Evolutionary conservation across 1,284 basidiomycete genomes (phyloP), one percentile per base, ranked within the genome.

Genomic region (Polyporus tsugae): DNA sequence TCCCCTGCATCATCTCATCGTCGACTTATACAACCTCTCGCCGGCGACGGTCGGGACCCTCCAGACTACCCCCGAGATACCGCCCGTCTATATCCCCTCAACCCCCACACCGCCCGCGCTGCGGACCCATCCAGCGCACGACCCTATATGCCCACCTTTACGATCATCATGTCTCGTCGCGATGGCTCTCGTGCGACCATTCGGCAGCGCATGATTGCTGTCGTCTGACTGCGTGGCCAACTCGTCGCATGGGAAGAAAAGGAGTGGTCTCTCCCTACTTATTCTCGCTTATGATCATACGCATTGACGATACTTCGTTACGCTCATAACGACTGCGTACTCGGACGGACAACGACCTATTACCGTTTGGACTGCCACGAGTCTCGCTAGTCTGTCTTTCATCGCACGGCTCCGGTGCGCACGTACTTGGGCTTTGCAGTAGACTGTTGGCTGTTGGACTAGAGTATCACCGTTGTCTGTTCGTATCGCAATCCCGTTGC

Each of bases 241-340:
- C 38, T 17, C 6, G 22, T 60, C 41, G 44, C 15, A 19, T 65
- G 63, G 65, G 67, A 67, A 49, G 65, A 70, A 67, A 73, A 67
- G 69, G 61, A 64, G 72, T 66, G 63, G 63, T 41, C 55, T 63
- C 46, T 62, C 53, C 42, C 64, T 39, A 65, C 63, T 67, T 69
- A 69, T 70, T 64, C 59, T 68, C 61, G 58, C 57, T 71, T 61
- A 72, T 66, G 68, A 67, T 60, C 53, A 53, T 46, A 68, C 60
- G 57, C 52, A 67, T 69, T 67, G 67, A 70, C 62, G 71, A 67
- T 72, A 25, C 42, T 13, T 55, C 42, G 36, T 63, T 59, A 69
- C 63, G 65, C 63, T 65, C 41, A 38, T 65, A n/a, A 72, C 68
- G 68, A 68, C 58, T 36, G 17, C 49, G 44, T 46, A 49, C 22